Evolutionary conservation across 2,329 filamentous ascomycete genomes (phyloP), one percentile per base, ranked within the genome.

Genomic region (Botryotinia convoluta): DNA sequence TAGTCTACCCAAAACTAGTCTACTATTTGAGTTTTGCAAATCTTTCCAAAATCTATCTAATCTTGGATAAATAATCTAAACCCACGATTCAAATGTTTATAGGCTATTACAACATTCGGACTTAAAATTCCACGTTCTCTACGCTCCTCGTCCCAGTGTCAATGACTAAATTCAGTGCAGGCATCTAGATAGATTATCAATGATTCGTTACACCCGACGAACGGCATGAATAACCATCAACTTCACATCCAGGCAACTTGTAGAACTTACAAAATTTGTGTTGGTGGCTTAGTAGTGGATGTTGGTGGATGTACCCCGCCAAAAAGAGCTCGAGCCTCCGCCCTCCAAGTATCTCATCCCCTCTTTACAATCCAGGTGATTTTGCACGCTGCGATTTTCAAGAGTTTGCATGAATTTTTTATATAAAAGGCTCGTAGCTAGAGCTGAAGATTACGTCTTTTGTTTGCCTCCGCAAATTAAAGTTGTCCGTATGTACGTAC

Each of bases 401-500:
- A 20, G 20, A 8, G 10, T 5, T 54, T 54, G n/a, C 37, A 57
- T 42, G 48, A 68, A 44, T 26, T 29, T 42, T 22, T 9, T 32
- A 42, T 42, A 20, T 42, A 57, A 42, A 57, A 69, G 37, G 48
- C 48, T 48, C 35, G 65, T 42, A 57, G 37, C 18, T 44, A 57
- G 48, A 37, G 48, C 65, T 42, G 65, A 69, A 32, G 22, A 69
- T 69, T 42, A 57, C n/a, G 37, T 69, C 64, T 42, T 22, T 42
- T 22, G 4, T 32, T n/a, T 39, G 35, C 26, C 61, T 29, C 37
- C 9, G 5, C 9, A 8, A 9, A 22, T 16, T 32, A 1, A 8
- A 48, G n/a, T 10, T 16, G 9, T 68, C n/a, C 18, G 32, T 54
- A 37, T 18, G 14, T 65, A 44, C 10, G 62, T 62, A 22, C 9